Conservation (phyloP, 1,284 basidiomycete genomes). For the Pascua guehoae region DNA sequence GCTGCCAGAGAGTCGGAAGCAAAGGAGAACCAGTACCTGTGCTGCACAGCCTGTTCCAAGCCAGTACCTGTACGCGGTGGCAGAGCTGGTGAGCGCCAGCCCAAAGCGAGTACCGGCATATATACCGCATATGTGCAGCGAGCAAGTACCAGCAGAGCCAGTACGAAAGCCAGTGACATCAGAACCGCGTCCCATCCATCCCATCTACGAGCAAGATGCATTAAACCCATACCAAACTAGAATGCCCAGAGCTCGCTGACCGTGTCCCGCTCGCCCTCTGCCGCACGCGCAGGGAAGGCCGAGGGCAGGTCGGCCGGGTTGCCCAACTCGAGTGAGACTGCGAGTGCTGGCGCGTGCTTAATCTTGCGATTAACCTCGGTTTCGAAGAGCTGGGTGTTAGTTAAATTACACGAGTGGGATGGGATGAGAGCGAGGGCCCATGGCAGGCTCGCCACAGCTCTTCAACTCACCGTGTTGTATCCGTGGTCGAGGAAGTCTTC, state of each 20-base stretch:
- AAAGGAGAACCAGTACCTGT: no score
- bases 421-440: neutral
- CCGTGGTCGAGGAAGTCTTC: conserved; percentile 98
- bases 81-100: no score
- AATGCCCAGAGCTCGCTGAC: conserved; percentile 16
- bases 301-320: conserved; percentile 3
- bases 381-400: conserved; percentile 66
- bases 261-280: conserved; percentile 3
- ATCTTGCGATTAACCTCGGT: conserved; percentile 77
- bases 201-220: neutral
- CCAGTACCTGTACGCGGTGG: no score
- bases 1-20: no score
- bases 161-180: no score
- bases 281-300: conserved; percentile 6
- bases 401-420: no score
- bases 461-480: conserved; percentile 79
- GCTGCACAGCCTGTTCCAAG: no score
- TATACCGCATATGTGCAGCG: no score
- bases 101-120: no score
- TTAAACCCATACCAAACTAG: neutral
- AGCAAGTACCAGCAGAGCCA: no score
- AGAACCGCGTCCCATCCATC: neutral
- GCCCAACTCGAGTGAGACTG: conserved; percentile 35
- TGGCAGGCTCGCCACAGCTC: conserved; percentile 36
- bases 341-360: conserved; percentile 69